Evolutionary conservation across 1,284 basidiomycete genomes (phyloP).

Genomic region (Lignosus rhinocerotis): DNA sequence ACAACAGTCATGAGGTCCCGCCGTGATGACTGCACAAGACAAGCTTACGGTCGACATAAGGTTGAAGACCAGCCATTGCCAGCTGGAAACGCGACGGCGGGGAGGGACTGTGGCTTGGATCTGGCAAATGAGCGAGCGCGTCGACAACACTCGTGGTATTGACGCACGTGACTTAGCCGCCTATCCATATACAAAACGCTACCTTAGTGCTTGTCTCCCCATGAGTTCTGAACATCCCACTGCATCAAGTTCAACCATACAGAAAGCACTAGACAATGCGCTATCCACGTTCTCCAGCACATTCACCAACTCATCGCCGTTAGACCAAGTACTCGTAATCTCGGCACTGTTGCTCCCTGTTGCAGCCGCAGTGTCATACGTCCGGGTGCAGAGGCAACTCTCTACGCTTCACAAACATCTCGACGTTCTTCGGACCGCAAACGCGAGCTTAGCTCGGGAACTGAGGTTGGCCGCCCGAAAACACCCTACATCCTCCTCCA

Average conservation of each 20-base stretch:
- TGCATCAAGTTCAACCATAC: not conserved
- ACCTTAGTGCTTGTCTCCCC: not conserved
- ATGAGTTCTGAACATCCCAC: not conserved
- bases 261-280: not conserved
- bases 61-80: constrained; percentile 77
- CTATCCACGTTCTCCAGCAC: not conserved
- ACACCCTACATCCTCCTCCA: not conserved
- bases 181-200: not conserved
- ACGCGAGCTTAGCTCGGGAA: not conserved
- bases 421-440: not conserved
- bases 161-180: no score
- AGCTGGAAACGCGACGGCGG: no score
- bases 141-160: no score
- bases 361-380: not conserved
- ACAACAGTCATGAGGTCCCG: not conserved
- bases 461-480: not conserved
- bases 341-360: not conserved
- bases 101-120: no score
- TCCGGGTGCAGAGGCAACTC: not conserved
- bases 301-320: not conserved
- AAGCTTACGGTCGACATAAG: constrained; percentile 78
- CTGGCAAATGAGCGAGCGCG: no score
- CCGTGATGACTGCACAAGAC: not conserved
- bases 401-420: not conserved
- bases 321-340: not conserved